Conservation (phyloP, 192 early-diverging fungal species). For the Funneliformis mosseae region DNA sequence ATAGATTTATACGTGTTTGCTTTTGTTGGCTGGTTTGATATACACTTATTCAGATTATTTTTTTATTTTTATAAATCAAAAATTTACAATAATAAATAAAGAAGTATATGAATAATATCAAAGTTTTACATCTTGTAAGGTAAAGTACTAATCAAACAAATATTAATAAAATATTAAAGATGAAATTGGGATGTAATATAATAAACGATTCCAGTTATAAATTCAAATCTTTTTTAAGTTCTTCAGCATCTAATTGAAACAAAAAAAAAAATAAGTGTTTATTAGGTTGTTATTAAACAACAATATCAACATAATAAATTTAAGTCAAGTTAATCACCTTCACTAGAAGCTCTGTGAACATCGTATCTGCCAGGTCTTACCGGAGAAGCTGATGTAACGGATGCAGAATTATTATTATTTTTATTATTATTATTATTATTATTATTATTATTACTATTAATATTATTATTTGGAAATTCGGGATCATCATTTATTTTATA, state of each 20-base stretch:
- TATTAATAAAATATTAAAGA: not conserved
- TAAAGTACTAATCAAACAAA: not conserved
- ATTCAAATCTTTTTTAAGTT: not conserved
- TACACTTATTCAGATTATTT: no score
- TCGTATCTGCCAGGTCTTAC: not conserved
- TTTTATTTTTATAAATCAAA: no score
- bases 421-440: not conserved
- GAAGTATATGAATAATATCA: no score
- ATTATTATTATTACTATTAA: not conserved
- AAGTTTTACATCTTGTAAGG: no score
- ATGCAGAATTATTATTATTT: not conserved
- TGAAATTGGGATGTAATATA: not conserved
- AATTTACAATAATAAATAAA: not conserved
- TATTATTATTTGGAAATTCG: not conserved
- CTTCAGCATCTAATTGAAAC: slow-evolving; percentile 6
- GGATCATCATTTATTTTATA: not conserved
- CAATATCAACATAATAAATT: no score
- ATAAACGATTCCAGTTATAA: not conserved
- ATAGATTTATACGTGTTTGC: no score
- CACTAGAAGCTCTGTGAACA: not conserved
- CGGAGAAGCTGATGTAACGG: not conserved
- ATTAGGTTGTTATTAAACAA: not conserved
- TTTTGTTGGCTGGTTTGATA: no score
- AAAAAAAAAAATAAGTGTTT: not conserved
- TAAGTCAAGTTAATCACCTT: not conserved